These are phyloP conservation scores for Bipolaris sorokiniana DNA, from an alignment of 2,329 filamentous ascomycete species.

Conservation along the genomic window DNA sequence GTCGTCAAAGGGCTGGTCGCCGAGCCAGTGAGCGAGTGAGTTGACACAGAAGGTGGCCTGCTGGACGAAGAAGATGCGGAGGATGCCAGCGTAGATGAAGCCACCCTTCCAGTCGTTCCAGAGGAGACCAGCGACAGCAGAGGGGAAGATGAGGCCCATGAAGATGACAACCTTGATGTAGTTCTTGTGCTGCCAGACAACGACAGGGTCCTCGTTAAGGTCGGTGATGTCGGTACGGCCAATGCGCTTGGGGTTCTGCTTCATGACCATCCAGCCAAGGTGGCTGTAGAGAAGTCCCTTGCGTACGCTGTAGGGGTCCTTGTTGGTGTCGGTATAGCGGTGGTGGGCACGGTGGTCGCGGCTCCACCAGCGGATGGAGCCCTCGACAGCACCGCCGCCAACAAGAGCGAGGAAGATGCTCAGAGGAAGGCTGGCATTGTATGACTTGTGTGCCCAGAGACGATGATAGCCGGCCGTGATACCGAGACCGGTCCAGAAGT, in stretches of 20 bases:
- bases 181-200: conserved; percentile 58
- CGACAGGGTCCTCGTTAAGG: conserved; percentile 58
- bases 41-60: conserved; percentile 63
- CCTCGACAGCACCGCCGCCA: conserved; percentile 57
- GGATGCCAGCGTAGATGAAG: conserved; percentile 59
- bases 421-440: conserved; percentile 53
- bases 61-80: conserved; percentile 60
- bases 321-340: conserved; percentile 60
- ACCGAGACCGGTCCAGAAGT: conserved; percentile 82
- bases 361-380: conserved; percentile 59
- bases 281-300: conserved; percentile 60
- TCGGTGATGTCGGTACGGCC: conserved; percentile 60
- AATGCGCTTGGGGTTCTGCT: conserved; percentile 61
- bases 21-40: conserved; percentile 61
- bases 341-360: conserved; percentile 59
- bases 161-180: conserved; percentile 56
- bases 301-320: conserved; percentile 60
- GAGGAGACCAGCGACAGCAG: conserved; percentile 55
- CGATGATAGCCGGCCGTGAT: conserved; percentile 67
- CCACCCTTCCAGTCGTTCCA: conserved; percentile 60
- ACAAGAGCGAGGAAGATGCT: conserved; percentile 57
- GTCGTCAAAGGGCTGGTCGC: conserved; percentile 55
- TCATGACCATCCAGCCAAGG: conserved; percentile 61
- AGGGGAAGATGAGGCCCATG: conserved; percentile 58
- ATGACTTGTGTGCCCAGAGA: conserved; percentile 69